Evolutionary conservation across 2,329 filamentous ascomycete species (phyloP).

Genomic region (Venturia oleaginea): DNA sequence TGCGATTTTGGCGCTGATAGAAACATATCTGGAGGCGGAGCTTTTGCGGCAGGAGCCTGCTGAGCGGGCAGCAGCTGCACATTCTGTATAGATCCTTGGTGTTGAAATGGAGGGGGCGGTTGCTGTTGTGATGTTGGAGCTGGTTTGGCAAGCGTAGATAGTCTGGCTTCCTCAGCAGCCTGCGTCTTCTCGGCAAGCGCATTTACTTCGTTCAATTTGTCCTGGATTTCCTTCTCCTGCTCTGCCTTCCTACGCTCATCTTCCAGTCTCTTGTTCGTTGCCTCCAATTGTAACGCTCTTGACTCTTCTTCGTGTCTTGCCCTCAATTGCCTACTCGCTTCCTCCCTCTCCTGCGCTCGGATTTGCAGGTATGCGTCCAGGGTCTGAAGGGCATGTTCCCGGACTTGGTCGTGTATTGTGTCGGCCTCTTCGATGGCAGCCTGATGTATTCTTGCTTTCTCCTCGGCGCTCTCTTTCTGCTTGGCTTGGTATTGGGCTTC

Average conservation of each 20-base stretch:
- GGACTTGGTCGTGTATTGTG: slow-evolving; percentile 8
- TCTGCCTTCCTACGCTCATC: slow-evolving; percentile 18
- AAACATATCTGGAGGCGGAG: not conserved
- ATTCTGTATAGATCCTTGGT: not conserved
- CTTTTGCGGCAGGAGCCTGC: not conserved
- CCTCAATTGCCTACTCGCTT: slow-evolving; percentile 18
- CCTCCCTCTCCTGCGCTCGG: not conserved
- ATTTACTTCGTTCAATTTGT: slow-evolving; percentile 8
- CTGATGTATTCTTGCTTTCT: not conserved
- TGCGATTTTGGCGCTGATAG: not conserved
- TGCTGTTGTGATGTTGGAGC: not conserved
- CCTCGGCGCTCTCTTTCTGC: not conserved
- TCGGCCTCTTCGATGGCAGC: slow-evolving; percentile 3
- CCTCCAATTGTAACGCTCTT: slow-evolving; percentile 1
- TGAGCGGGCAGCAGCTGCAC: not conserved
- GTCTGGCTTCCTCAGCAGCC: not conserved
- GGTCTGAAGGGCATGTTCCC: slow-evolving; percentile 1
- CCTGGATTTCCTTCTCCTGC: slow-evolving; percentile 17
- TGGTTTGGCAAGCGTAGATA: not conserved
- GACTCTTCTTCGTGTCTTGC: slow-evolving; percentile 22
- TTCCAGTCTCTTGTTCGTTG: slow-evolving; percentile 20
- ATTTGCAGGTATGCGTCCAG: not conserved
- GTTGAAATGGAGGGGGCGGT: not conserved
- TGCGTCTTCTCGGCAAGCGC: not conserved
- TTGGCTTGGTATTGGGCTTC: slow-evolving; percentile 5